Base-by-base conservation (phyloP, 768 basidiomycete species). In the Lentinus tigrinus region DNA sequence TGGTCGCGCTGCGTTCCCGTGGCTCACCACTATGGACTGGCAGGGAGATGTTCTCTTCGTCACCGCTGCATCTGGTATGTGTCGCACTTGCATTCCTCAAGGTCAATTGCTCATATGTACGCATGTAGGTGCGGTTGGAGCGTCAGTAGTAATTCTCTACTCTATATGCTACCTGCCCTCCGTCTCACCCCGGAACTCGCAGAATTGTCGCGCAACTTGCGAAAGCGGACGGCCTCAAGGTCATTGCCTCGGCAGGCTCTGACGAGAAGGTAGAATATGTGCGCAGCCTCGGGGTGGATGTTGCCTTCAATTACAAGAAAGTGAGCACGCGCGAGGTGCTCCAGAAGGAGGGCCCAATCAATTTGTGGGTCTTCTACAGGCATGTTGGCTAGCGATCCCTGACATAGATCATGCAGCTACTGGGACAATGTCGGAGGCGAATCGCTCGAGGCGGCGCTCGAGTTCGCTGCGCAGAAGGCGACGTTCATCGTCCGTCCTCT, bases 281-380 rank as follows among this genome's bases (percentile, higher is more conserved):
- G 70, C 77, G 77, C 49, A 76, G 77, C 3, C 61, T 88, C 19
- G 89, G 87, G 0, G 82, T 83, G 0, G 88, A 91, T 63, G 79
- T 86, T 4, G 84, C 78, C 0, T 89, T 89, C 74, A 89, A 91
- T 69, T 90, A 88, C 73, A 88, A 91, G 77, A 89, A 78, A 0
- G 74, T 75, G 0, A 73, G 74, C 48, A 83, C 81, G 0, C 64
- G 64, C 0, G 81, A 85, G 11, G 73, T 87, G 1, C 72, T 92
- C 40, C 65, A 67, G 58, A 76, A 76, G 56, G 78, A 89, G 62
- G 87, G 86, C 1, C 82, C 80, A 0, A 76, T 87, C 40, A 74
- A 86, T 63, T 70, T 85, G 46, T 63, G 5, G 23, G 40, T 57
- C 31, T n/a, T n/a, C n/a, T n/a, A n/a, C n/a, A n/a, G n/a, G n/a